Conservation (phyloP, 305 asterid genomes). For the Fraxinus floribunda region DNA sequence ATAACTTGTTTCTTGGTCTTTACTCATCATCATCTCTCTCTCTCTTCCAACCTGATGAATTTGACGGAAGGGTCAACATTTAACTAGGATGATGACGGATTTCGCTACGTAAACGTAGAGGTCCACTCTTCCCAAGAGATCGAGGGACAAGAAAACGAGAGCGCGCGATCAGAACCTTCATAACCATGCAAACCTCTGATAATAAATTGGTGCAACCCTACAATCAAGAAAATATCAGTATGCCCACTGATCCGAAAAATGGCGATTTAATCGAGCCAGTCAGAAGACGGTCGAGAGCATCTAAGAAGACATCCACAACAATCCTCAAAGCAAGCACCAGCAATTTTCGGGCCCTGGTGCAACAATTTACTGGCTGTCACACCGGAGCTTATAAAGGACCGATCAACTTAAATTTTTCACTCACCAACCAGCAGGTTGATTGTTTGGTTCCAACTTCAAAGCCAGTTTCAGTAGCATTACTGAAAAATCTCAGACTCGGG, state of each 20-base stretch:
- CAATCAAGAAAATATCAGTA: not conserved
- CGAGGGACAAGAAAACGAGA: not conserved
- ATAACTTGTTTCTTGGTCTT: not conserved
- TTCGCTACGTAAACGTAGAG: not conserved
- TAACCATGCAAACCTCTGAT: not conserved
- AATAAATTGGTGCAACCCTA: not conserved
- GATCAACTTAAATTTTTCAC: conserved; percentile 28
- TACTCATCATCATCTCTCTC: not conserved
- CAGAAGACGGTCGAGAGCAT: conserved; percentile 28
- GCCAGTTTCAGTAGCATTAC: not conserved
- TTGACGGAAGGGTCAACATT: not conserved
- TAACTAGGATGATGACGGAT: not conserved
- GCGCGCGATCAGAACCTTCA: not conserved
- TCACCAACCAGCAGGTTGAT: not conserved
- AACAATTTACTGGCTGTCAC: conserved; percentile 34
- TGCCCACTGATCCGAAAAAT: not conserved
- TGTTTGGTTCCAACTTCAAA: conserved; percentile 1
- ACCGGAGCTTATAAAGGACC: conserved; percentile 26
- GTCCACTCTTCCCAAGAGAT: not conserved
- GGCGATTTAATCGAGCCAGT: not conserved
- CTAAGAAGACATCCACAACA: conserved; percentile 26
- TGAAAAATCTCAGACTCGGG: not conserved
- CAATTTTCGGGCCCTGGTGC: conserved; percentile 33
- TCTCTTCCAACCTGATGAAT: not conserved
- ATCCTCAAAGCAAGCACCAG: conserved; percentile 27